Percentiles rank a stretch among this genome's conserved stretches.
phyloP scores from a whole-genome alignment of 176 grass and related monocot genomes.

The Echinochloa phyllopogon region DNA sequence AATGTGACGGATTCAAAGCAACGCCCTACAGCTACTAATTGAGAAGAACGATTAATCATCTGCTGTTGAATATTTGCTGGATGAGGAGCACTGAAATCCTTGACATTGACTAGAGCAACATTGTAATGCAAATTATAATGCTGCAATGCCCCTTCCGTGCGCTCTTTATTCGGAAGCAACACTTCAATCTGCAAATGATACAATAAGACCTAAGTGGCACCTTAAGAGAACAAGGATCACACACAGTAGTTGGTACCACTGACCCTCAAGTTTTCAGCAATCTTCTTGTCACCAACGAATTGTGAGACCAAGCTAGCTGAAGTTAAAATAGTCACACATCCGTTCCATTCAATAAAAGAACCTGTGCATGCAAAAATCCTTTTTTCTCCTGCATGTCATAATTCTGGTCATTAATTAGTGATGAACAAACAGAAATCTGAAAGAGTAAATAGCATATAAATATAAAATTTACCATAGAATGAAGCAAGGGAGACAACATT shows the following conservation, averaged over 20 bases:
- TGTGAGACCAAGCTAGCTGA: neutral
- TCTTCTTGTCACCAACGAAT: neutral
- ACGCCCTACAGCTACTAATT: too few relatives aligned
- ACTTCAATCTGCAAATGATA: too few relatives aligned
- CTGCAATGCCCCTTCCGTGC: too few relatives aligned
- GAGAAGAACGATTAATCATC: too few relatives aligned
- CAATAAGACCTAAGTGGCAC: too few relatives aligned
- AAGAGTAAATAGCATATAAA: neutral
- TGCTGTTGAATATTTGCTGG: too few relatives aligned
- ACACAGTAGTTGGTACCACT: neutral
- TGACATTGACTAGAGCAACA: too few relatives aligned
- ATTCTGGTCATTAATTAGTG: neutral
- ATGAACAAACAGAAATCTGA: neutral
- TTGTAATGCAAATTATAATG: too few relatives aligned
- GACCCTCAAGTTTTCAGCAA: neutral
- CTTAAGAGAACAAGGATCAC: neutral
- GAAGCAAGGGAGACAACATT: neutral
- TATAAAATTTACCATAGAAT: slow-evolving; percentile 17
- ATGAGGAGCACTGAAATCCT: too few relatives aligned
- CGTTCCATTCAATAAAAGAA: neutral
- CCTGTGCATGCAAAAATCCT: slow-evolving; percentile 3
- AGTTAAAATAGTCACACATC: neutral
- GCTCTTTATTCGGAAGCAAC: too few relatives aligned
- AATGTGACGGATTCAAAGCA: too few relatives aligned
- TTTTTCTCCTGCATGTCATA: neutral